Base-by-base conservation (phyloP, 2,329 filamentous ascomycete genomes). In the Phoma sp. region DNA sequence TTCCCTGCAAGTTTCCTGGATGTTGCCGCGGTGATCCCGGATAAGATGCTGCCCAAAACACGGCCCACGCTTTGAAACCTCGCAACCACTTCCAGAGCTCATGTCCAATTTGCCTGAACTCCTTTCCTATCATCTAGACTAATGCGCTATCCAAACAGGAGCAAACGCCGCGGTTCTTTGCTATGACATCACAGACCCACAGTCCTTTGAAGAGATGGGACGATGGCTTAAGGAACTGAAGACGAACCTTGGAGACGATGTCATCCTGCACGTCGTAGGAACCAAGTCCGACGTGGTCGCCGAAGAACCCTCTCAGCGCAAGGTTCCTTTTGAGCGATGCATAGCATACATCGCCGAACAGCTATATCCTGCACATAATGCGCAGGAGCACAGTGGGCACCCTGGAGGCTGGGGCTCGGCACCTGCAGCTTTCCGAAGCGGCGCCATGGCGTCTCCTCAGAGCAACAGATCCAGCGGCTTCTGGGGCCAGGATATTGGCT, bases 291-390 rank as follows among this genome's bases (percentile, higher is more conserved):
- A 99, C 75, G 87, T 98, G 37, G 93, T 97, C 43, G 88, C 92
- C 33, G 84, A 89, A 64, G 92, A 97, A 59, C 92, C 93, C 5
- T 82, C 83, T 5, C 81, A 83, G 57, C 87, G 93, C 49, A 87
- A 93, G 70, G 92, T 99, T 5, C 91, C 93, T 17, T 98, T 98
- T 73, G 93, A 99, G 76, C 86, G 91, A 60, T 97, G 93, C 73
- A 96, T 98, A 69, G 92, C 91, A 40, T 99, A 97, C 76, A 92
- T 97, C 32, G 93, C 92, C 21, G 92, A 97, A 75, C 91, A 96
- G 72, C 83, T 96, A 2, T 90, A 90, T 49, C 91, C 92, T 0
- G 85, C 86, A 23, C 89, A 12, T n/a, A 60, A 54, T 26, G 54
- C 47, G 38, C 65, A 64, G 28, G 53, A 61, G 53, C 54, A 55